These are phyloP conservation scores for Tylopilus subfusipes DNA, from an alignment of 768 basidiomycete genomes.

Conservation along the genomic window DNA sequence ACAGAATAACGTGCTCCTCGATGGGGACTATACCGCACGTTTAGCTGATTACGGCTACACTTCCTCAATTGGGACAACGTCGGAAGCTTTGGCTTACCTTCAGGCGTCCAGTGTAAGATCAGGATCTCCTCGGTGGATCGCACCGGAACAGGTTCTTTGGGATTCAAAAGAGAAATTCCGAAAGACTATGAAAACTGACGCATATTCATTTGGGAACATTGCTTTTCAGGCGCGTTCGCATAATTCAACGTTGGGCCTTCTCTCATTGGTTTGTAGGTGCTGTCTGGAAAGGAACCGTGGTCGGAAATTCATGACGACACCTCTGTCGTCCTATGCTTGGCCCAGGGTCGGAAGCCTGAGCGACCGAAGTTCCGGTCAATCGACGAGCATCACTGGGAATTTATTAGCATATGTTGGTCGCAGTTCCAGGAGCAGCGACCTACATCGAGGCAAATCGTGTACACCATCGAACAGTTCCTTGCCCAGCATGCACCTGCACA, in stretches of 20 bases:
- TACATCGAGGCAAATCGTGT: background rate
- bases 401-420: constrained; percentile 7
- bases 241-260: background rate
- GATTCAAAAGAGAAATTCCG: constrained; percentile 13
- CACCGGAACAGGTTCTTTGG: constrained; percentile 27
- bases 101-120: constrained; percentile 28
- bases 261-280: constrained; percentile 17
- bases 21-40: constrained; percentile 28
- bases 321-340: constrained; percentile 4
- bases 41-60: constrained; percentile 42
- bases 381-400: background rate
- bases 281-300: background rate
- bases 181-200: constrained; percentile 6
- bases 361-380: background rate
- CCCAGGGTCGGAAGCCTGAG: background rate
- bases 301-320: background rate
- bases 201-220: constrained; percentile 28
- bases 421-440: background rate
- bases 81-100: background rate
- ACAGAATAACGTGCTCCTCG: constrained; percentile 18
- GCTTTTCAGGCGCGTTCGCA: constrained; percentile 17
- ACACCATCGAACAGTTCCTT: background rate
- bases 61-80: constrained; percentile 15
- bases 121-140: constrained; percentile 42
- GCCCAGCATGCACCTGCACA: background rate